phyloP scores from a whole-genome alignment of 73 alveolate species.

The Uronychia binucleata region DNA sequence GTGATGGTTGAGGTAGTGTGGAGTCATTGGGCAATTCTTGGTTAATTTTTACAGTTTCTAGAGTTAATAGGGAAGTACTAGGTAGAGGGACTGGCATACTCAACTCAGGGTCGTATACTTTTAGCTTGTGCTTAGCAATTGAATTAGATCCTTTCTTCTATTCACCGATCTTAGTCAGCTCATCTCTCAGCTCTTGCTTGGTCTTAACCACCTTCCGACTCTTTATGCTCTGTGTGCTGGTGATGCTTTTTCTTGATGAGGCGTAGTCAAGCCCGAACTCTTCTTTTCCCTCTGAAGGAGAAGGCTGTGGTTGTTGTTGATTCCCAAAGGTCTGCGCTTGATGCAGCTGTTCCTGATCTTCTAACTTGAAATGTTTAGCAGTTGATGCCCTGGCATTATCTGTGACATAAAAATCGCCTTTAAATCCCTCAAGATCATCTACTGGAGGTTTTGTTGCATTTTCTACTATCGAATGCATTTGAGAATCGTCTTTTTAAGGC shows the following conservation, averaged over 20 bases:
- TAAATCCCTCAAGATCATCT: too few species aligned
- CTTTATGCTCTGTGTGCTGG: neutral
- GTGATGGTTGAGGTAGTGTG: too few species aligned
- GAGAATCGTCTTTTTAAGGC: neutral
- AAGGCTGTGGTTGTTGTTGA: neutral
- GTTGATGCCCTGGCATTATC: too few species aligned
- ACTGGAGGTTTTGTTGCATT: too few species aligned
- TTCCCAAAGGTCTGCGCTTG: neutral
- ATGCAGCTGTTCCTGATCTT: too few species aligned
- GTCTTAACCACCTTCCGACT: neutral
- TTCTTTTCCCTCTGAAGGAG: neutral
- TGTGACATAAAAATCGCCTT: too few species aligned
- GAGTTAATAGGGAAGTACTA: neutral
- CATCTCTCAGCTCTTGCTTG: neutral
- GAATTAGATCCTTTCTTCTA: neutral
- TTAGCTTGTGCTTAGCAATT: neutral
- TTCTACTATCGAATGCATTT: neutral
- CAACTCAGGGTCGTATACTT: neutral
- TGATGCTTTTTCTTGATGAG: neutral
- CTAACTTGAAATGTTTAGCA: too few species aligned
- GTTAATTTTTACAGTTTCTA: slow-evolving; percentile 6
- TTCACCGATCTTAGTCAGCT: neutral
- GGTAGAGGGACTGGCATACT: neutral
- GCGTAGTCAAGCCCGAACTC: neutral
- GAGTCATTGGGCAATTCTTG: neutral